Percentiles rank a stretch among this genome's conserved stretches.
Conservation (phyloP, 2,329 filamentous ascomycete genomes). For the Fusarium sp. region DNA sequence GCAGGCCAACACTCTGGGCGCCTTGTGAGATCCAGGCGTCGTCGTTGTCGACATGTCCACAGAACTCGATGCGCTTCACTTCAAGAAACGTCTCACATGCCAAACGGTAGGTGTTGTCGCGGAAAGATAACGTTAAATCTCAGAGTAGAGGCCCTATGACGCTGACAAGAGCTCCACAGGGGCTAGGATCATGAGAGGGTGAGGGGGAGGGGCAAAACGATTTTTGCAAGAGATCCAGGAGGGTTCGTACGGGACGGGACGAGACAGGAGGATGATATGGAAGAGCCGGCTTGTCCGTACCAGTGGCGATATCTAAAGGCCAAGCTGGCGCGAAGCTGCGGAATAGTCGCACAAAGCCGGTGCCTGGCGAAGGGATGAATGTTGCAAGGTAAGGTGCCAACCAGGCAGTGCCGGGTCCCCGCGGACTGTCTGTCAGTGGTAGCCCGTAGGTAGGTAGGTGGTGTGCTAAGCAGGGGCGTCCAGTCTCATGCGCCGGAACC, state of each 20-base stretch:
- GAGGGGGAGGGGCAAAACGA: constrained; percentile 33
- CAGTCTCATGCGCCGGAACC: constrained; percentile 3
- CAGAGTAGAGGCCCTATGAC: constrained; percentile 32
- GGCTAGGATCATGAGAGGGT: constrained; percentile 22
- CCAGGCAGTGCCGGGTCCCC: background rate
- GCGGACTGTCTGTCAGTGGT: background rate
- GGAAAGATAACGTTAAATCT: background rate
- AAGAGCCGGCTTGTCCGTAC: background rate
- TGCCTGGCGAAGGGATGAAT: constrained; percentile 2
- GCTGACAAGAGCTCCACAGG: constrained; percentile 29
- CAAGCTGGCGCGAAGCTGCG: constrained; percentile 4
- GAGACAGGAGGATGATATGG: constrained; percentile 1
- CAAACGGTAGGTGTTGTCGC: constrained; percentile 22
- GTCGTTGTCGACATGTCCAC: constrained; percentile 50
- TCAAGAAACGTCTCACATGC: constrained; percentile 45
- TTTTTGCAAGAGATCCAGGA: background rate
- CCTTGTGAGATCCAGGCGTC: constrained; percentile 50
- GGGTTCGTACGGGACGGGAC: background rate
- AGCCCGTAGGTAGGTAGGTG: background rate
- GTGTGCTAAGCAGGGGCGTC: constrained; percentile 9
- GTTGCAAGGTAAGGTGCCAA: constrained; percentile 9
- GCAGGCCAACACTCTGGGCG: constrained; percentile 63
- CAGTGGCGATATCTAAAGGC: constrained; percentile 12
- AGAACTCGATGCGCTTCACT: constrained; percentile 18
- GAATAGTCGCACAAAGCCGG: constrained; percentile 7